phyloP scores from a whole-genome alignment of 805 yeast species.

The Saccharomycopsis vini region DNA sequence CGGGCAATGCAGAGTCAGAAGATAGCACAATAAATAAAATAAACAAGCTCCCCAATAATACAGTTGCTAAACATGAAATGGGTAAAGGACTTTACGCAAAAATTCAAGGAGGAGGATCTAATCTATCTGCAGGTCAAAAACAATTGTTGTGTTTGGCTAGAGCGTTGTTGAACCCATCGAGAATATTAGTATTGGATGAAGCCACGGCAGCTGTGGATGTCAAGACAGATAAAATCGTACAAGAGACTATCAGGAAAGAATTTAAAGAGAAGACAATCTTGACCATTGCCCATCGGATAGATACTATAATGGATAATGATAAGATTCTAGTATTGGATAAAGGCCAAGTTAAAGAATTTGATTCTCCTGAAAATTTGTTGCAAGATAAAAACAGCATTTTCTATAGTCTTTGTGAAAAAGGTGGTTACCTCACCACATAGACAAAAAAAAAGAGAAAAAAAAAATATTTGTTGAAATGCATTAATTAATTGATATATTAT shows the following conservation, averaged over 20 bases:
- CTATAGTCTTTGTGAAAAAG: constrained; percentile 42
- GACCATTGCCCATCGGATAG: constrained; percentile 84
- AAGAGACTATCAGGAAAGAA: constrained; percentile 66
- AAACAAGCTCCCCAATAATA: background rate
- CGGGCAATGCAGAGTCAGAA: too few species aligned
- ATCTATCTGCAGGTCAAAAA: constrained; percentile 80
- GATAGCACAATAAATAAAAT: constrained; percentile 6
- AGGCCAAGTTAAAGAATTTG: constrained; percentile 74
- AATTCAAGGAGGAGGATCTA: constrained; percentile 70
- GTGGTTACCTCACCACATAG: constrained; percentile 18
- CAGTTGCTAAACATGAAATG: background rate
- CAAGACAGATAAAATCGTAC: constrained; percentile 72
- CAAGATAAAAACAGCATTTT: constrained; percentile 37
- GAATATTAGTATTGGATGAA: constrained; percentile 71
- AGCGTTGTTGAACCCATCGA: constrained; percentile 65
- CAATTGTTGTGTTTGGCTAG: constrained; percentile 81
- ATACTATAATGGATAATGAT: constrained; percentile 81
- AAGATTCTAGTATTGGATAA: constrained; percentile 63
- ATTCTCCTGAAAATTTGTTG: constrained; percentile 47
- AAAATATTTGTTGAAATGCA: too few species aligned
- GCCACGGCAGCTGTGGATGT: constrained; percentile 89
- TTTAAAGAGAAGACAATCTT: constrained; percentile 71
- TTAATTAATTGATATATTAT: too few species aligned
- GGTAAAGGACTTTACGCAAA: constrained; percentile 40
- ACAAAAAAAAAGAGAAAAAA: too few species aligned